phyloP scores from a whole-genome alignment of 23 red algal species.

The Gracilaria vermiculophylla region DNA sequence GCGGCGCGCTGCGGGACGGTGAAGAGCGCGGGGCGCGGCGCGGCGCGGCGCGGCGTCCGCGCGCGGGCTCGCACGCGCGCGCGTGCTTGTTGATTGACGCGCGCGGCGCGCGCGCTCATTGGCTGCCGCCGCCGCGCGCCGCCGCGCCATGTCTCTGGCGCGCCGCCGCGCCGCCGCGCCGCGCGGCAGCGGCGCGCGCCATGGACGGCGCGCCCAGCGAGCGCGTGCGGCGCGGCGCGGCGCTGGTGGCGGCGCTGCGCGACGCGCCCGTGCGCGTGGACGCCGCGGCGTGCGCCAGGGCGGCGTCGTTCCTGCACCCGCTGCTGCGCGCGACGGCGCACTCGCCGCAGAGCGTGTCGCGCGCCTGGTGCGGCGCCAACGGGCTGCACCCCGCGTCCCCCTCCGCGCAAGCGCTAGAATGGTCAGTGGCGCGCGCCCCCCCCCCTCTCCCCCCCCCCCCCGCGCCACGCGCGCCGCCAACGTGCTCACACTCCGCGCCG shows the following conservation, averaged over 20 bases:
- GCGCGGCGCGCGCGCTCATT: neutral
- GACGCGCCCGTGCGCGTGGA: neutral
- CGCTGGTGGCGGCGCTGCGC: neutral
- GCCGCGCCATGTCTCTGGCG: neutral
- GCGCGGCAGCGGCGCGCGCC: neutral
- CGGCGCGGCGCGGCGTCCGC: neutral
- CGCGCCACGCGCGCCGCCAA: too few relatives aligned
- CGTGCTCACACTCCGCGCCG: neutral
- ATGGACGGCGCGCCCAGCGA: neutral
- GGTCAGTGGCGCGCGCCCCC: neutral
- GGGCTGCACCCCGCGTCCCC: conserved; percentile 34
- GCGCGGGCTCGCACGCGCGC: neutral
- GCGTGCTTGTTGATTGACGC: conserved; percentile 30
- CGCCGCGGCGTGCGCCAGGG: neutral
- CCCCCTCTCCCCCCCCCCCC: neutral
- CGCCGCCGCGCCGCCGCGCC: neutral
- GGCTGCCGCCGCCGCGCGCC: neutral
- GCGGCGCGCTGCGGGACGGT: too few relatives aligned
- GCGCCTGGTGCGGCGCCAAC: conserved; percentile 40
- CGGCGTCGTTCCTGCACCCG: conserved; percentile 18
- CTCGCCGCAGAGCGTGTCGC: neutral
- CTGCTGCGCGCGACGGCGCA: neutral
- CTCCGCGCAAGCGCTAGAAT: neutral
- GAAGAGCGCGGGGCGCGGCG: neutral
- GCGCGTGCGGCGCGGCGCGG: neutral